Conservation (phyloP, 2,329 filamentous ascomycete species). For the Diaporthe longicolla region DNA sequence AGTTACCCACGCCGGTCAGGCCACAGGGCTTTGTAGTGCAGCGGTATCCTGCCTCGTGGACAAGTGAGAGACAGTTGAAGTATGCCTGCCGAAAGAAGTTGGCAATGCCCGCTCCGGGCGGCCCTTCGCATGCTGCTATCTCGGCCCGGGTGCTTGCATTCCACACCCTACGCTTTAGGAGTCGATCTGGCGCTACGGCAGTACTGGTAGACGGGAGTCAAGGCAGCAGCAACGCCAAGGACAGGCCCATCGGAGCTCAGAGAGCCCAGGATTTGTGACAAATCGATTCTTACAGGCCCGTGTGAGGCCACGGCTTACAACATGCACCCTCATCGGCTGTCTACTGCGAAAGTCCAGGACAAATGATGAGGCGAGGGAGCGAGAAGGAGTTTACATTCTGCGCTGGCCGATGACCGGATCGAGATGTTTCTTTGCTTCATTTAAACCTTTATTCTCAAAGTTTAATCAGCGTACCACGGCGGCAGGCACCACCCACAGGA, state of each 20-base stretch:
- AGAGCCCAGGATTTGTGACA: background rate
- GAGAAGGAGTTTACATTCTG: conserved; percentile 13
- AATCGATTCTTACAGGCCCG: background rate
- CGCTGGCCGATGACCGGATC: conserved; percentile 19
- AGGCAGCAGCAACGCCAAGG: background rate
- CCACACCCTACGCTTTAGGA: background rate
- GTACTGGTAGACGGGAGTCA: background rate
- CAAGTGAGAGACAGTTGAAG: background rate
- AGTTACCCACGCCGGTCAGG: background rate
- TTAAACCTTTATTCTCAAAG: conserved; percentile 22
- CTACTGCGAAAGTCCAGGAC: background rate
- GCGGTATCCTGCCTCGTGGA: background rate
- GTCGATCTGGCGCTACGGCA: background rate
- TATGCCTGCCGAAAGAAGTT: background rate
- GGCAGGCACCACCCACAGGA: conserved; percentile 22
- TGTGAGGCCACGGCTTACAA: background rate
- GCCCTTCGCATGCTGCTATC: conserved; percentile 2
- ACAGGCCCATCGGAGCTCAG: background rate
- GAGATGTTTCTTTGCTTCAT: conserved; percentile 34
- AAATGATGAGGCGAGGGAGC: background rate
- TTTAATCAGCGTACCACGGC: conserved; percentile 5
- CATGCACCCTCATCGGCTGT: background rate
- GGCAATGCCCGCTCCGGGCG: background rate
- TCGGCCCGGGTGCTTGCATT: conserved; percentile 18
- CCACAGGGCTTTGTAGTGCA: background rate